These are phyloP conservation scores for Stropharia rugosoannulata DNA, from an alignment of 768 basidiomycete species.

Conservation along the genomic window DNA sequence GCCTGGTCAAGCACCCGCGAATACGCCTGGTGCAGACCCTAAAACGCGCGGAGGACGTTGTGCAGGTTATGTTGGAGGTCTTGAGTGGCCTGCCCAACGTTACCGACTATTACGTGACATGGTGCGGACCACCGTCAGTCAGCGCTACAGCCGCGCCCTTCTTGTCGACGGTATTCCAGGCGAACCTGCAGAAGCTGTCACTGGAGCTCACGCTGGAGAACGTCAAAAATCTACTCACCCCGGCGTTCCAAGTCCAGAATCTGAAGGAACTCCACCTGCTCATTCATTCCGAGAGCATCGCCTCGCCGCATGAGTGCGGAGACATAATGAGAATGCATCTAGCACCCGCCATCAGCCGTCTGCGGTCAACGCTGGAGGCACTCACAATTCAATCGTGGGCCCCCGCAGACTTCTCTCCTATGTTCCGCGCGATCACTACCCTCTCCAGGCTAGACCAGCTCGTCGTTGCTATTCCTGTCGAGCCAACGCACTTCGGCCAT, in stretches of 20 bases:
- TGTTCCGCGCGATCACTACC: slow-evolving; percentile 33
- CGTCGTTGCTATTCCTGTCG: slow-evolving; percentile 39
- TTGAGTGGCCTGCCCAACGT: slow-evolving; percentile 43
- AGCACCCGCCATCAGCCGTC: slow-evolving; percentile 37
- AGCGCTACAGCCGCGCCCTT: slow-evolving; percentile 26
- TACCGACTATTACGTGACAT: slow-evolving; percentile 49
- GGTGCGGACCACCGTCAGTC: slow-evolving; percentile 39
- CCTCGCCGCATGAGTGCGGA: slow-evolving; percentile 20
- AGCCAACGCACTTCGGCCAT: slow-evolving; percentile 40
- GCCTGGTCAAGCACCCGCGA: slow-evolving; percentile 23
- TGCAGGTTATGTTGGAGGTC: slow-evolving; percentile 39
- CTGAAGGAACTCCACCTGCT: slow-evolving; percentile 43
- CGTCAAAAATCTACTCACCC: slow-evolving; percentile 30
- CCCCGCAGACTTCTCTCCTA: slow-evolving; percentile 41
- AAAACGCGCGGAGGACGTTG: slow-evolving; percentile 35
- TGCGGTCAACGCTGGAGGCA: slow-evolving; percentile 33
- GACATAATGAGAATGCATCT: slow-evolving; percentile 34
- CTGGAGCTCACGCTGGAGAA: slow-evolving; percentile 46
- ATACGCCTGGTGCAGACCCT: slow-evolving; percentile 27
- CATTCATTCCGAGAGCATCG: slow-evolving; percentile 37
- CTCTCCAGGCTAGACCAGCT: slow-evolving; percentile 35
- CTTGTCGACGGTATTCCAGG: slow-evolving; percentile 33
- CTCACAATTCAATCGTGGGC: slow-evolving; percentile 43
- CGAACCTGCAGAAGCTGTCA: slow-evolving; percentile 37
- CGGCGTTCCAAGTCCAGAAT: slow-evolving; percentile 26